These are phyloP conservation scores for Xylariaceae sp. DNA, from an alignment of 2,329 filamentous ascomycete species.

Conservation along the genomic window DNA sequence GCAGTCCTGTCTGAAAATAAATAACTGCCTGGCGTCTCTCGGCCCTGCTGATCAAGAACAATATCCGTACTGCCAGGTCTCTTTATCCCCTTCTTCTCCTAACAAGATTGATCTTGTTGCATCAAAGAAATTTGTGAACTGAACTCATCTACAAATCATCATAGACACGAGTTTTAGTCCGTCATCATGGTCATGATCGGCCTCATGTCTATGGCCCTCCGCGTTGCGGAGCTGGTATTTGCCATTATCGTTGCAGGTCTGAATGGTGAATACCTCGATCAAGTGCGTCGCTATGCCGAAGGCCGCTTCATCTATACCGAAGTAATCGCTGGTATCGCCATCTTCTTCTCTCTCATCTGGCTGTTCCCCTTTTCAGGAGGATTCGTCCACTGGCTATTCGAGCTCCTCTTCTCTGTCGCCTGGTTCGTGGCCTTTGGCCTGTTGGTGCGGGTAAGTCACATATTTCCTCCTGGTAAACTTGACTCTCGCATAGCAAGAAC, in stretches of 20 bases:
- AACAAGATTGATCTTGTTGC: background rate
- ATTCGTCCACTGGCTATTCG: conserved; percentile 67
- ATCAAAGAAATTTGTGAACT: background rate
- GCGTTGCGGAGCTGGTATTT: conserved; percentile 61
- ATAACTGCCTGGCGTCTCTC: conserved; percentile 5
- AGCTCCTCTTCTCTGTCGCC: conserved; percentile 61
- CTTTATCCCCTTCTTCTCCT: background rate
- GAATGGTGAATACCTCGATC: conserved; percentile 60
- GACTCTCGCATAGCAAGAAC: background rate
- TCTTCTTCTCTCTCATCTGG: conserved; percentile 66
- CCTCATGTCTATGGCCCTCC: conserved; percentile 52
- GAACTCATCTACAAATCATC: background rate
- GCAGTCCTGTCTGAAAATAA: conserved; percentile 7
- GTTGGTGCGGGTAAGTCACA: conserved; percentile 50
- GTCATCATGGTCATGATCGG: conserved; percentile 48
- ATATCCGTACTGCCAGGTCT: background rate
- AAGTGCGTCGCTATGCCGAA: conserved; percentile 44
- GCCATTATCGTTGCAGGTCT: conserved; percentile 68
- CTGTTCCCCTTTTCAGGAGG: conserved; percentile 63
- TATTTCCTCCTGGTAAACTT: background rate
- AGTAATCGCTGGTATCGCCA: conserved; percentile 62
- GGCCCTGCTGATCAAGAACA: background rate
- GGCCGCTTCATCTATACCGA: conserved; percentile 71
- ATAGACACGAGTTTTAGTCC: background rate
- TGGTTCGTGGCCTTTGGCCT: conserved; percentile 69